Conservation (phyloP, 2,329 filamentous ascomycete species). For the Fusarium falciforme region DNA sequence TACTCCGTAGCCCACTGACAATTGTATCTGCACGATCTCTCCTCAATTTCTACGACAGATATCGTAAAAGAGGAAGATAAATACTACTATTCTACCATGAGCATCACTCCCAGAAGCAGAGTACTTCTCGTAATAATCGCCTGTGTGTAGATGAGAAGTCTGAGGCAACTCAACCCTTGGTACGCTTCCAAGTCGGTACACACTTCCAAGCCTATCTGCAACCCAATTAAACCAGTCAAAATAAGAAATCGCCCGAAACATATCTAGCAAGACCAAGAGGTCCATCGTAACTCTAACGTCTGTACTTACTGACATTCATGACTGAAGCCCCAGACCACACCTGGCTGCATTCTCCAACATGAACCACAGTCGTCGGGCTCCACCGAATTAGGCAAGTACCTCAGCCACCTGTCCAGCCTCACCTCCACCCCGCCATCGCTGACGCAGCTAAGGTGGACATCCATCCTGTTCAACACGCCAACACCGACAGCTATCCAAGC, state of each 20-base stretch:
- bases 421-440: constrained; percentile 47
- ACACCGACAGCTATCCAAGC: constrained; percentile 25
- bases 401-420: constrained; percentile 42
- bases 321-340: neutral
- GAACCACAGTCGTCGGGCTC: neutral
- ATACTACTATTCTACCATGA: neutral
- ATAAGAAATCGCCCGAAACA: neutral
- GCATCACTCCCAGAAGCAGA: neutral
- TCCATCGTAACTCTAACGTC: neutral
- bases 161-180: neutral
- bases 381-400: constrained; percentile 25
- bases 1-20: neutral
- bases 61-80: neutral
- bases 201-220: neutral
- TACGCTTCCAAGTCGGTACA: neutral
- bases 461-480: constrained; percentile 15
- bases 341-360: neutral
- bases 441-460: constrained; percentile 46
- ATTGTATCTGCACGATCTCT: neutral
- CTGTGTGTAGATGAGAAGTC: neutral
- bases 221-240: neutral
- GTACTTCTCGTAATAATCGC: neutral
- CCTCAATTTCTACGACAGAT: neutral
- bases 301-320: neutral
- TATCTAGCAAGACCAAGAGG: neutral